These are phyloP conservation scores for Alternaria arborescens DNA, from an alignment of 2,329 filamentous ascomycete genomes.

Conservation along the genomic window DNA sequence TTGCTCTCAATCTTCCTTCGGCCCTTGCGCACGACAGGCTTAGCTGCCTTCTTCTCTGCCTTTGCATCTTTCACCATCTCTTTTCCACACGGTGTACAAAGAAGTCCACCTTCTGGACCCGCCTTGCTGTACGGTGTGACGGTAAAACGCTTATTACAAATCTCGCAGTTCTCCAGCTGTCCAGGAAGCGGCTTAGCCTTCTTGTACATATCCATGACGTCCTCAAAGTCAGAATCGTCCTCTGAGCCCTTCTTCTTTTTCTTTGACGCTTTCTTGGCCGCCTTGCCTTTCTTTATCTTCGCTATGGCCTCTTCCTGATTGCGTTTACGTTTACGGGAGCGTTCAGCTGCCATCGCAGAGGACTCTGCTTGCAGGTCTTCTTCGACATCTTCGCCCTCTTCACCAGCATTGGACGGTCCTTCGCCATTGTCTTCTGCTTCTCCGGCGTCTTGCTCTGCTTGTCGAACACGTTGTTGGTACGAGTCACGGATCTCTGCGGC, in stretches of 20 bases:
- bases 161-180: slow-evolving; percentile 87
- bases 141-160: slow-evolving; percentile 87
- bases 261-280: slow-evolving; percentile 57
- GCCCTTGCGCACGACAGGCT: slow-evolving; percentile 66
- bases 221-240: slow-evolving; percentile 58
- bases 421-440: slow-evolving; percentile 49
- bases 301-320: slow-evolving; percentile 60
- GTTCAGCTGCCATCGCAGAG: slow-evolving; percentile 54
- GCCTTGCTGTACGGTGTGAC: slow-evolving; percentile 89
- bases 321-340: slow-evolving; percentile 64
- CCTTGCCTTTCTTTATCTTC: slow-evolving; percentile 59
- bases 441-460: slow-evolving; percentile 55
- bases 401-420: slow-evolving; percentile 45
- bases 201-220: slow-evolving; percentile 63
- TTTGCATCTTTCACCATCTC: slow-evolving; percentile 74
- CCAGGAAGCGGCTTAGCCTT: slow-evolving; percentile 73
- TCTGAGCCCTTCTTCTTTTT: slow-evolving; percentile 53
- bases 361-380: slow-evolving; percentile 47
- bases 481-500: slow-evolving; percentile 69
- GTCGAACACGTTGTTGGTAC: slow-evolving; percentile 62
- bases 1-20: slow-evolving; percentile 84
- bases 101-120: slow-evolving; percentile 82
- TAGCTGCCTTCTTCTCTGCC: slow-evolving; percentile 64
- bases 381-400: slow-evolving; percentile 46
- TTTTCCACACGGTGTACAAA: slow-evolving; percentile 84